A percentile compares a stretch with the other conserved stretches of the same genome.
These are phyloP conservation scores for Citrus sp. DNA, from an alignment of 345 rosid species.

Conservation along the genomic window DNA sequence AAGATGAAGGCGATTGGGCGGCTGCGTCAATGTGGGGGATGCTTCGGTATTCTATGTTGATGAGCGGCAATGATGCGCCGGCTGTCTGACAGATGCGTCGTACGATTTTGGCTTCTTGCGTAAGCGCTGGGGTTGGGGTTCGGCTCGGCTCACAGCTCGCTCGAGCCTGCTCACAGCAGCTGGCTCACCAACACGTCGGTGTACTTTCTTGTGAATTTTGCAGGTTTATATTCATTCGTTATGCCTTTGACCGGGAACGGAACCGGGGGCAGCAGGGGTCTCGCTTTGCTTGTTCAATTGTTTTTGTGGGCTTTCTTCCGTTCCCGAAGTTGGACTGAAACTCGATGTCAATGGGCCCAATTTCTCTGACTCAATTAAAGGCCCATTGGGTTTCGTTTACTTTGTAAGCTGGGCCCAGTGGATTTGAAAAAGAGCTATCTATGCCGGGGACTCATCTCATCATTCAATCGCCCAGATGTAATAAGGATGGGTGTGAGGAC, in stretches of 20 bases:
- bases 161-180: neutral
- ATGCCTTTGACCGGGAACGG: slow-evolving; percentile 20
- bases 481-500: slow-evolving; percentile 5
- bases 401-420: neutral
- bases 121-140: neutral
- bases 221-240: neutral
- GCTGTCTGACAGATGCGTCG: slow-evolving; percentile 19
- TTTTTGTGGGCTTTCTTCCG: neutral
- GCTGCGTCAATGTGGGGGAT: slow-evolving; percentile 22
- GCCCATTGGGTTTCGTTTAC: neutral
- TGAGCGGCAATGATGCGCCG: slow-evolving; percentile 28
- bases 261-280: neutral
- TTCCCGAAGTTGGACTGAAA: neutral
- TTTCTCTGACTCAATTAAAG: no score
- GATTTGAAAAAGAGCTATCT: neutral
- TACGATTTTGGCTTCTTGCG: neutral
- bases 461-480: slow-evolving; percentile 7
- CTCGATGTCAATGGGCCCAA: neutral
- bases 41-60: neutral
- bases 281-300: neutral
- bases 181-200: slow-evolving; percentile 10
- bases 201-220: neutral
- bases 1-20: slow-evolving; percentile 6
- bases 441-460: slow-evolving; percentile 5
- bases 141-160: slow-evolving; percentile 7